A percentile compares a stretch with the other conserved stretches of the same genome.
Conservation (phyloP, 202 grass and related monocot species). For the Dendrocalamus latiflorus region DNA sequence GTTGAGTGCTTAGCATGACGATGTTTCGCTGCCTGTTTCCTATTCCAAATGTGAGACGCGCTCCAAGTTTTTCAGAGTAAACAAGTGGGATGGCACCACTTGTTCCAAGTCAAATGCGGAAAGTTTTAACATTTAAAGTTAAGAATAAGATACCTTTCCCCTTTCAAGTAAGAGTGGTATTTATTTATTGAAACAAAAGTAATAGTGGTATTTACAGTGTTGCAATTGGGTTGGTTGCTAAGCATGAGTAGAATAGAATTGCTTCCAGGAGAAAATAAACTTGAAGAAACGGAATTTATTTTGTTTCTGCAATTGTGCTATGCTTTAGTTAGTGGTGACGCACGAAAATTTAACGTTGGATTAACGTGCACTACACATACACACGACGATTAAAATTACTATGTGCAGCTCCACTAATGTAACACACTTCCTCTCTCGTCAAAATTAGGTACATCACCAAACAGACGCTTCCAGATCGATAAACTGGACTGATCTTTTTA, state of each 20-base stretch:
- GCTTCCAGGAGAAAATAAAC: not conserved
- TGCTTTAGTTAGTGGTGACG: not conserved
- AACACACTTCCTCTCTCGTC: no score
- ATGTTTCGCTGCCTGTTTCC: conserved; percentile 27
- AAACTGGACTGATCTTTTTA: not conserved
- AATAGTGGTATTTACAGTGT: not conserved
- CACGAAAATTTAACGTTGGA: not conserved
- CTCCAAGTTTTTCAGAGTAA: conserved; percentile 9
- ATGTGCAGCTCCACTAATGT: no score
- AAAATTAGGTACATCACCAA: not conserved
- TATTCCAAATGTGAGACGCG: conserved; percentile 7
- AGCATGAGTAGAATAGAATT: not conserved
- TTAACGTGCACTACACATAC: no score
- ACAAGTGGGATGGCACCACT: conserved; percentile 6
- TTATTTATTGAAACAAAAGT: not conserved
- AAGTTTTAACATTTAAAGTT: conserved; percentile 16
- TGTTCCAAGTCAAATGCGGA: conserved; percentile 28
- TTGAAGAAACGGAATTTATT: not conserved
- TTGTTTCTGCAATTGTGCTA: not conserved
- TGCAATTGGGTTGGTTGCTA: not conserved
- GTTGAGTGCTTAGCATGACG: conserved; percentile 17
- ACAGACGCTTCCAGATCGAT: not conserved
- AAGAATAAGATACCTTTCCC: not conserved
- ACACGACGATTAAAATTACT: no score
- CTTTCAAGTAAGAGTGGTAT: not conserved